These are phyloP conservation scores for Boletus hoseneyae DNA, from an alignment of 1,284 basidiomycete species.

Conservation along the genomic window DNA sequence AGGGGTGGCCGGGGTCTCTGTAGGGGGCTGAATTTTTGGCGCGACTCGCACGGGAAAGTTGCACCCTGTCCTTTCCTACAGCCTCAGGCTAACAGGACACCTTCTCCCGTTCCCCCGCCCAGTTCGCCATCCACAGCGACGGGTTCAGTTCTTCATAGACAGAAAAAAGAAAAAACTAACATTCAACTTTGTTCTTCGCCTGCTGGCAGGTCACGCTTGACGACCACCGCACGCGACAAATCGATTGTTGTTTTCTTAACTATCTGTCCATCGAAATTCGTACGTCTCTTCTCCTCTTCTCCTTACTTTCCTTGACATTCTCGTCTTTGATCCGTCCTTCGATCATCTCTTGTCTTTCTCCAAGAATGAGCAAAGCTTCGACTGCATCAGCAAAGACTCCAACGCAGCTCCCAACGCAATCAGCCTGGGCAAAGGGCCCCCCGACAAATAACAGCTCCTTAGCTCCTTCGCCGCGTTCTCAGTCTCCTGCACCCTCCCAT, in stretches of 20 bases:
- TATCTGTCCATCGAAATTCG: slow-evolving; percentile 45
- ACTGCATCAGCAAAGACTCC: slow-evolving; percentile 68
- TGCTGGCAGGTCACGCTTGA: slow-evolving; percentile 88
- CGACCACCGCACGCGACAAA: slow-evolving; percentile 69
- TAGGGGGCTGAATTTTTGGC: slow-evolving; percentile 34
- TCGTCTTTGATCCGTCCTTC: not conserved
- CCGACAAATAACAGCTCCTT: slow-evolving; percentile 50
- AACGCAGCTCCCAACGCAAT: slow-evolving; percentile 66
- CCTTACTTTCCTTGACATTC: slow-evolving; percentile 8
- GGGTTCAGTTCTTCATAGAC: slow-evolving; percentile 32
- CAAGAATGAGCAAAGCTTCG: slow-evolving; percentile 86
- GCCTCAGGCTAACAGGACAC: slow-evolving; percentile 38
- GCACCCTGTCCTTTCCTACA: slow-evolving; percentile 37
- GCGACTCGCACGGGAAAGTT: slow-evolving; percentile 31
- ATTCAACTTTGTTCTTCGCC: slow-evolving; percentile 49
- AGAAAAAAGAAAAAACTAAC: slow-evolving; percentile 29
- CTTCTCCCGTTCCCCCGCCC: slow-evolving; percentile 17
- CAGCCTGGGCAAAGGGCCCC: slow-evolving; percentile 82
- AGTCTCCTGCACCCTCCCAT: slow-evolving; percentile 63
- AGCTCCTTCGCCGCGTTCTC: slow-evolving; percentile 65
- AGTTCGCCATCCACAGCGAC: slow-evolving; percentile 32
- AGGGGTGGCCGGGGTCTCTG: slow-evolving; percentile 27
- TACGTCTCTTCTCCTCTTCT: slow-evolving; percentile 29
- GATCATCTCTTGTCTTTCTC: slow-evolving; percentile 10
- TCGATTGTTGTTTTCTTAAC: slow-evolving; percentile 35